Conservation (phyloP, 2,329 filamentous ascomycete genomes). For the Parasarocladium wereldwijsianum region DNA sequence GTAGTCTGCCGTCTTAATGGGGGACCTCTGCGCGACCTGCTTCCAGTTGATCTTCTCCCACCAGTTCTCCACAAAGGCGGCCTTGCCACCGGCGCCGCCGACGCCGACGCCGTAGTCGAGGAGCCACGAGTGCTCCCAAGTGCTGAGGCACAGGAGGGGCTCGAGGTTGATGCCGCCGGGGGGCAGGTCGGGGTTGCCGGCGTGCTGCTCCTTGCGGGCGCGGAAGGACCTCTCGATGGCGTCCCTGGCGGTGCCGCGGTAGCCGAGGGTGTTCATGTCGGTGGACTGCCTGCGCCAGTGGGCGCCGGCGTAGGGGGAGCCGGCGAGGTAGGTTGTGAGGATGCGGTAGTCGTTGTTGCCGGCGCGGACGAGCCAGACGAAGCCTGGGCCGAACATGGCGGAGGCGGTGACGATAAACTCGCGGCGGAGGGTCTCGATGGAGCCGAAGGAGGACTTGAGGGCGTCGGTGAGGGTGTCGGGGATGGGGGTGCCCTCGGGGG, state of each 20-base stretch:
- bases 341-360: conserved; percentile 43
- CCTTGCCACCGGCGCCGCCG: conserved; percentile 56
- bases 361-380: conserved; percentile 78
- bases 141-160: conserved; percentile 82
- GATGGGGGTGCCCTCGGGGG: conserved; percentile 32
- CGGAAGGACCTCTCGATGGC: conserved; percentile 25
- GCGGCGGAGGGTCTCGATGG: conserved; percentile 63
- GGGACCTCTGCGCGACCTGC: conserved; percentile 37
- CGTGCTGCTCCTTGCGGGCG: conserved; percentile 12
- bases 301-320: conserved; percentile 72
- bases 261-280: conserved; percentile 54
- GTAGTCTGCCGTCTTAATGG: no score
- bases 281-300: conserved; percentile 59
- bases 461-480: conserved; percentile 38
- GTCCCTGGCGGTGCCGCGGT: conserved; percentile 18
- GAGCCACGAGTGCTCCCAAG: conserved; percentile 91
- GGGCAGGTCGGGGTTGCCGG: conserved; percentile 23
- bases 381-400: conserved; percentile 93
- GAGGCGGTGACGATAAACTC: conserved; percentile 70
- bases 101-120: conserved; percentile 55
- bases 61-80: conserved; percentile 62
- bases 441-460: conserved; percentile 62
- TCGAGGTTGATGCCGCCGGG: conserved; percentile 55
- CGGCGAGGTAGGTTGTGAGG: conserved; percentile 80
- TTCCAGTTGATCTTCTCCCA: conserved; percentile 84